Base-by-base conservation (phyloP, 345 rosid genomes). In the Acer yangbiense region DNA sequence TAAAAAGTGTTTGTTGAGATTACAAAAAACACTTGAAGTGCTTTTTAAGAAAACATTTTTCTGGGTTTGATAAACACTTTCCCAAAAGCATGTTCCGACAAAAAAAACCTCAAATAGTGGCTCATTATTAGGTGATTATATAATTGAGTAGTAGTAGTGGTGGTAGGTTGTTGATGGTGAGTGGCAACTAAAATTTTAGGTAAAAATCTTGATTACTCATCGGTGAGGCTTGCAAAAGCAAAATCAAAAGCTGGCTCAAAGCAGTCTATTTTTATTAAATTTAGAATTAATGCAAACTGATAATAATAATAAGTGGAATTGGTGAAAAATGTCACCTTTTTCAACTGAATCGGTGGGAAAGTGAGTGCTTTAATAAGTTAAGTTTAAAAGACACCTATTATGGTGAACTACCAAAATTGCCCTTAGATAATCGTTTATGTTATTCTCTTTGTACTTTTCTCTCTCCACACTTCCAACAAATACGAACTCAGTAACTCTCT, bases 121-220 rank as follows among this genome's bases (percentile, higher is more conserved):
- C 23, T 61, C n/a, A 73, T 61, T 43, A 43, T 55, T 43, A 9
- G 35, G 35, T 43, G 46, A 13, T 23, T 62, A 8, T 8, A 13
- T 1, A 61, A 16, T 23, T 23, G 43, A 60, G 11, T 32, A 18
- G 6, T 35, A 5, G 6, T 4, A 0, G 39, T 35, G 76, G 76
- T n/a, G 71, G 64, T 60, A 9, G 71, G 71, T 68, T 39, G 71
- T 68, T 39, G 76, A 3, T 61, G 21, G 20, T 60, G 32, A 60
- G 27, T 43, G 41, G 60, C 11, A 21, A 16, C 17, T 9, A 21
- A 43, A 61, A 23, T 61, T 73, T 61, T 21, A 73, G 13, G 3
- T 57, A 7, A 57, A 35, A 20, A 57, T 57, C 62, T 9, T 57
- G 27, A n/a, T 20, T 60, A 60, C 64, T 60, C 64, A 60, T 60